These are phyloP conservation scores for Zygotorulaspora florentina DNA, from an alignment of 805 yeast genomes.

Conservation along the genomic window DNA sequence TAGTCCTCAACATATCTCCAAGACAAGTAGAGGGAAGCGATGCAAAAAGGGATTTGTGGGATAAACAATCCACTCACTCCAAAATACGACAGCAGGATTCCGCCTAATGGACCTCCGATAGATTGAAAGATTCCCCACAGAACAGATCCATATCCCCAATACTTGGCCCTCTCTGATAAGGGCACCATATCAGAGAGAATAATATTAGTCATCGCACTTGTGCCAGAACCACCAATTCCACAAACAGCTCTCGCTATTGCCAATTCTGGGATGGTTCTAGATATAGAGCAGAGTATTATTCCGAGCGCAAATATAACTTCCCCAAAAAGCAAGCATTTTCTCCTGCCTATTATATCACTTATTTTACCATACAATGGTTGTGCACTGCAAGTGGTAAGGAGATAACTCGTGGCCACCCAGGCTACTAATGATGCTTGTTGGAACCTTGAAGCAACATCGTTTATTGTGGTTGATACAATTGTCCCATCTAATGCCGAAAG, in stretches of 20 bases:
- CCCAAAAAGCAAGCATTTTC: conserved; percentile 41
- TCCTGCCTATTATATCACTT: conserved; percentile 61
- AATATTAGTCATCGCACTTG: conserved; percentile 47
- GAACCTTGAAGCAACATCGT: conserved; percentile 56
- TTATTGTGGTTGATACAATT: conserved; percentile 54
- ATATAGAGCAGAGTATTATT: conserved; percentile 40
- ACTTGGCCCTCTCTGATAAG: conserved; percentile 48
- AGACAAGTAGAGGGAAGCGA: conserved; percentile 26
- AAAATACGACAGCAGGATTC: conserved; percentile 35
- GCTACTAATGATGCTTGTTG: conserved; percentile 47
- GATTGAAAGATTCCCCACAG: conserved; percentile 40
- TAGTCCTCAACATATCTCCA: conserved; percentile 35
- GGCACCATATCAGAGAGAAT: conserved; percentile 55
- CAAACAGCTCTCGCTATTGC: conserved; percentile 50
- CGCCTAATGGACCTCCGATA: conserved; percentile 44
- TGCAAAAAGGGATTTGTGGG: conserved; percentile 39
- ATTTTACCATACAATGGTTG: conserved; percentile 72
- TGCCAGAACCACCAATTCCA: conserved; percentile 59
- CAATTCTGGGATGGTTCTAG: conserved; percentile 42
- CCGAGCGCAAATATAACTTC: conserved; percentile 45
- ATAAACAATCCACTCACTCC: conserved; percentile 47
- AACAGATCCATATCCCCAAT: conserved; percentile 47
- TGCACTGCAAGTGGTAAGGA: conserved; percentile 66
- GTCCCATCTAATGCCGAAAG: conserved; percentile 58
- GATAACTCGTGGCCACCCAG: conserved; percentile 72